These are phyloP conservation scores for Paracorniculantispora psalliotae DNA, from an alignment of 2,329 filamentous ascomycete genomes.

Conservation along the genomic window DNA sequence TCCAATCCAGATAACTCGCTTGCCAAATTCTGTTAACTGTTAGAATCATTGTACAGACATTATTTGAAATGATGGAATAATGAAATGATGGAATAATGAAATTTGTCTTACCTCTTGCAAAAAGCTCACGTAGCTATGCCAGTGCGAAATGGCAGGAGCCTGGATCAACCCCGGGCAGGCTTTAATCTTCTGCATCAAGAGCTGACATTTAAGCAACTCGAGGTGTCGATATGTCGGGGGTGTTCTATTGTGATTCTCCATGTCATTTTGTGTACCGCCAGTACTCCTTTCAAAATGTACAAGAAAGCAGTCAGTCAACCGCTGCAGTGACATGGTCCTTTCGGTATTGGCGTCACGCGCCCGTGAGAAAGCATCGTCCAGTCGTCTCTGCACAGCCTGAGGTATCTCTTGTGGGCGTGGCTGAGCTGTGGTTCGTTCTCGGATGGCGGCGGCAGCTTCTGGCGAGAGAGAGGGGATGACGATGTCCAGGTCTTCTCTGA, in stretches of 20 bases:
- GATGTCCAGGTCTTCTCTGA: slow-evolving; percentile 20
- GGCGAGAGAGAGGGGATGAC: slow-evolving; percentile 17
- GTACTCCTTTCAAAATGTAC: slow-evolving; percentile 17
- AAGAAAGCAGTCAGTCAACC: slow-evolving; percentile 21
- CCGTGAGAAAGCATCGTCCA: not conserved
- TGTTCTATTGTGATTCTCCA: slow-evolving; percentile 14
- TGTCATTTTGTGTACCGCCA: slow-evolving; percentile 15
- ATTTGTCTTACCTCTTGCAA: slow-evolving; percentile 18
- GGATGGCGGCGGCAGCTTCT: slow-evolving; percentile 17
- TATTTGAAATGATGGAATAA: not conserved
- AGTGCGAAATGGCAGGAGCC: slow-evolving; percentile 17
- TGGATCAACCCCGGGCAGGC: not conserved
- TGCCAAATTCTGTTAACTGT: not conserved
- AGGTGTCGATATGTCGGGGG: slow-evolving; percentile 15
- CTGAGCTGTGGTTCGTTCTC: slow-evolving; percentile 17
- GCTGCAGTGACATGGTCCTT: slow-evolving; percentile 10
- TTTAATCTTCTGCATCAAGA: slow-evolving; percentile 13
- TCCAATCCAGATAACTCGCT: not conserved
- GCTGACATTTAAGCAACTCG: slow-evolving; percentile 21
- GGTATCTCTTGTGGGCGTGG: not conserved
- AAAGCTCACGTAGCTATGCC: slow-evolving; percentile 21
- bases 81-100: not conserved
- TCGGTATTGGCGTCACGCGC: not conserved
- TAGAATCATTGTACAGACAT: too few species aligned
- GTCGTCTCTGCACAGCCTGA: not conserved